Base-by-base conservation (phyloP, 1,139 yeast genomes). In the Suzukiozyma palmioleophila region DNA sequence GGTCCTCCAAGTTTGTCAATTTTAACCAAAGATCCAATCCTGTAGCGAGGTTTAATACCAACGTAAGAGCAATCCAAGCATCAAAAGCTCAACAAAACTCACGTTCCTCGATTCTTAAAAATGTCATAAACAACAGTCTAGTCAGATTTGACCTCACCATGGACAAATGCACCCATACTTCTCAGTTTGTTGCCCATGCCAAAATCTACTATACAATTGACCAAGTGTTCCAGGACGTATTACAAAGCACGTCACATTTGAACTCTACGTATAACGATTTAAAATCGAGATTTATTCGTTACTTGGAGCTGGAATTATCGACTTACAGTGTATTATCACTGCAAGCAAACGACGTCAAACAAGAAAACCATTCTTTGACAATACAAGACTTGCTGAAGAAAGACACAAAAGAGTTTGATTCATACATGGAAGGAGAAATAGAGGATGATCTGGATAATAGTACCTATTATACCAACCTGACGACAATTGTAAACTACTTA, bases 191-290 rank as follows among this genome's bases (percentile, higher is more conserved):
- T 7, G 57, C 59, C 40, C 64, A 59, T 44, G 65, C 73, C 16
- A 66, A 67, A 37, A 51, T 68, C 15, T 68, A 56, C 46, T 57
- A 59, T 42, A 59, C 70, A 1, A 52, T 69, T 9, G 65, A 62
- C 24, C 32, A 43, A 0, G 44, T 50, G 3, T 68, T 67, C 41
- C 36, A 35, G 5, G 53, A 53, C 12, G 49, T 56, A 1, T 49
- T 68, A 25, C 36, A 38, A 2, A 14, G 42, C 1, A 54, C 58
- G 32, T 36, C 39, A 2, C 49, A 51, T 21, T 43, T 59, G 13
- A 38, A 43, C 8, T 30, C 37, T 9, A 56, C 52, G n/a, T 60
- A 63, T 40, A 9, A 36, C 3, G 38, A 39, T 2, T 53, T 67
- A 42, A 66, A 59, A 41, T 24, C 28, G 3, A 57, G 55, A 14